Conservation (phyloP, 2,329 filamentous ascomycete species). For the Colletotrichum echinochloae region DNA sequence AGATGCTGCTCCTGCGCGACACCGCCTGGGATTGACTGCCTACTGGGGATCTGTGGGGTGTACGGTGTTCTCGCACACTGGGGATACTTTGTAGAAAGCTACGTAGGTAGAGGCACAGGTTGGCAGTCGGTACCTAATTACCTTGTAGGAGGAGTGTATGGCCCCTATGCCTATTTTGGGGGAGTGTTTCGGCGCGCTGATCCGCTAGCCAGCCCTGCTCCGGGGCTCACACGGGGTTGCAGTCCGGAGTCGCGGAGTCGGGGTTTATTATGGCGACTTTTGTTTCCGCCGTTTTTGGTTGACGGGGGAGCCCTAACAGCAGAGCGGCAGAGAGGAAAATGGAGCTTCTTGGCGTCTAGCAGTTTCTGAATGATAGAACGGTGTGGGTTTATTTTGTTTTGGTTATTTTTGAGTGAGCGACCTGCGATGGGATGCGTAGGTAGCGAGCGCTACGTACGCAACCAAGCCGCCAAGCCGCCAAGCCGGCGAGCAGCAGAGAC, state of each 20-base stretch:
- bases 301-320: not conserved
- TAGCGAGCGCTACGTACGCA: too few species aligned
- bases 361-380: slow-evolving; percentile 1
- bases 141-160: not conserved
- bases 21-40: not conserved
- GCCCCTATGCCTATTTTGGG: slow-evolving; percentile 20
- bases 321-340: not conserved
- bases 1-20: not conserved
- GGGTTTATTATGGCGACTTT: slow-evolving; percentile 24
- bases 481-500: not conserved
- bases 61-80: not conserved
- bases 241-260: slow-evolving; percentile 31
- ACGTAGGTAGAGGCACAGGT: too few species aligned
- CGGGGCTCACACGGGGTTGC: slow-evolving; percentile 28
- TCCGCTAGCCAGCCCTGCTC: slow-evolving; percentile 31
- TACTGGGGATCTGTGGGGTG: not conserved
- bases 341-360: slow-evolving; percentile 32
- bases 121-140: too few species aligned
- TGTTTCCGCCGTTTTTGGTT: slow-evolving; percentile 23
- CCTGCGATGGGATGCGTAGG: not conserved
- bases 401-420: slow-evolving; percentile 2
- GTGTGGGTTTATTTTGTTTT: slow-evolving; percentile 2
- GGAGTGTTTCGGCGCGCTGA: slow-evolving; percentile 37
- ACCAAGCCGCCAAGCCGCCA: not conserved
- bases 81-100: too few species aligned